Evolutionary conservation across 257 asterid species (phyloP).

Genomic region (Solanum appendiculatum): DNA sequence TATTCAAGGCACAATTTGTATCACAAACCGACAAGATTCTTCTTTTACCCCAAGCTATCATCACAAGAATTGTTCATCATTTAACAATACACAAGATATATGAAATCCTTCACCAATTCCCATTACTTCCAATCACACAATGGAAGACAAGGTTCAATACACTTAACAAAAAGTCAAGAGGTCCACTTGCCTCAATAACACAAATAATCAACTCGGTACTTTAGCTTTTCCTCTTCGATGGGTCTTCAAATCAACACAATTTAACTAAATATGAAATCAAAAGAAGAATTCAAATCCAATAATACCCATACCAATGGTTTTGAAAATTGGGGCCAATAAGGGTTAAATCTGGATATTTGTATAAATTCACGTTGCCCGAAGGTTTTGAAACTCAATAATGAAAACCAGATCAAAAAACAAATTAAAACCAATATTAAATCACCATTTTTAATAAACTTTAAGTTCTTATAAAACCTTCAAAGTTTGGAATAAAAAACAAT

Average conservation of each 20-base stretch:
- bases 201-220: background rate
- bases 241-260: background rate
- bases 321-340: background rate
- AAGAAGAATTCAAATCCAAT: background rate
- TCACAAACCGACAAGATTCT: background rate
- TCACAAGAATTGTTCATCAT: background rate
- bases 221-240: background rate
- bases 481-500: too few relatives aligned
- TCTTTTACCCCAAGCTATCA: too few relatives aligned
- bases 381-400: too few relatives aligned
- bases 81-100: background rate
- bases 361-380: too few relatives aligned
- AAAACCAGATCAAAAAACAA: too few relatives aligned
- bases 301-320: background rate
- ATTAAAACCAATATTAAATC: too few relatives aligned
- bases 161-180: background rate
- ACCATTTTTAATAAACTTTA: too few relatives aligned
- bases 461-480: too few relatives aligned
- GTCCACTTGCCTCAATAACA: background rate
- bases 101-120: background rate
- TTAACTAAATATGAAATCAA: background rate
- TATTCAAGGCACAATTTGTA: too few relatives aligned
- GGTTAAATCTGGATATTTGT: background rate
- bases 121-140: background rate
- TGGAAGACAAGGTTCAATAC: background rate